Base-by-base conservation (phyloP, 2,329 filamentous ascomycete species). In the Akanthomyces muscarius region DNA sequence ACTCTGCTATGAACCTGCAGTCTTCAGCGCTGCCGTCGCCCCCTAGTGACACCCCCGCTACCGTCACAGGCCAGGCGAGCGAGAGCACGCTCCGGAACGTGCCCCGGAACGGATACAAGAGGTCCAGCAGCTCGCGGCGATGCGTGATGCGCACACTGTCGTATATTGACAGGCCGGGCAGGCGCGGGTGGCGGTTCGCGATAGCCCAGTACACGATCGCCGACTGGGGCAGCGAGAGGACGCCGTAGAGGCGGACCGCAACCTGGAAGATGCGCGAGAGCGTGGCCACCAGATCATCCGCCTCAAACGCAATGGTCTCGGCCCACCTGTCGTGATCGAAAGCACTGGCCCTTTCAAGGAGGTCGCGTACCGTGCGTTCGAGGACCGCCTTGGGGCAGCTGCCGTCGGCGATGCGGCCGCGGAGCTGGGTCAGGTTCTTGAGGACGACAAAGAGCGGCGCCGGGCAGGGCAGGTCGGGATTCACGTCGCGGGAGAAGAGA, bases 351-450 rank as follows among this genome's bases (percentile, higher is more conserved):
- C n/a, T 21, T 8, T 44, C 23, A 38, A 60, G 51, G 3, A 42
- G 36, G 16, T 44, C 16, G 1, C 38, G 33, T 4, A 44, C 47
- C 1, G 23, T 11, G 5, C 21, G 5, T 6, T 52, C 18, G 6
- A 42, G 5, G 23, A 8, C 25, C 4, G 21, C 5, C n/a, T 60
- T 60, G 45, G 47, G 6, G 33, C 45, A 51, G 16, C 16, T 5
- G 33, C 23, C 36, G 8, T 28, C 33, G 33, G 45, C 57, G 47
- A 60, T 25, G 5, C 47, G 45, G 16, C 6, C 36, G 2, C 57
- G 55, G 8, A 57, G 42, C 11, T 57, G 56, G n/a, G 45, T 59
- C 14, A 59, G 30, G 30, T 50, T 50, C 30, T 50, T 51, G 6
- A 59, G 16, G 1, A 42, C 36, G 3, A 59, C 5, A 3, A 59